Base-by-base conservation (phyloP, 169 alveolate species). In the Theileria luwenshuni region DNA sequence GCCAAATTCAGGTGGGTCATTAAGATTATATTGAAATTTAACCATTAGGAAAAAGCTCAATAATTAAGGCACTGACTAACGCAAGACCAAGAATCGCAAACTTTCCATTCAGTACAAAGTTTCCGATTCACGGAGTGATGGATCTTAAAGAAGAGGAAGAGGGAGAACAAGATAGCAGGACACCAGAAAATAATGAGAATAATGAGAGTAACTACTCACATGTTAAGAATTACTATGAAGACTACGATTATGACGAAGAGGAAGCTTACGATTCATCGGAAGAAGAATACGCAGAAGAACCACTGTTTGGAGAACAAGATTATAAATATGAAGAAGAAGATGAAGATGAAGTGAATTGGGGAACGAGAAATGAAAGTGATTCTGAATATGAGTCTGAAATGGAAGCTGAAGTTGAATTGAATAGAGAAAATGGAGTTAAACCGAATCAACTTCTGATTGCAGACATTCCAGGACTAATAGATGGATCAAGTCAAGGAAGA, bases 391-490 rank as follows among this genome's bases (percentile, higher is more conserved):
- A 69, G 43, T 47, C 33, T 23, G 69, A 43, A 23, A 43, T 8
- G 58, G 83, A 69, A 43, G 64, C 13, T 33, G 25, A 28, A 35
- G 30, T 48, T 12, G 35, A 13, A 10, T 56, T 0, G 71, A 32
- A 5, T 21, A 12, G 19, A 7, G 13, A 2, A 43, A 1, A 38
- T 25, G 5, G 13, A 76, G 32, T 23, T 12, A 6, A 13, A 21
- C 32, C 15, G 42, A 58, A 54, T 27, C 74, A 62, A 42, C 84
- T 94, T 33, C 63, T 85, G 17, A 80, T 95, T 17, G 97, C 97
- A 5, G 97, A 95, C 67, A 79, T 95, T 42, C 97, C 98, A 27
- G 97, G 98, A 10, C 70, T 95, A n/a, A 92, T 94, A 23, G 95
- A 94, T 79, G 97, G 96, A 0, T 94, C 97, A 6, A 85, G 83